Evolutionary conservation across 306 rosid species (phyloP), one percentile per base, ranked within the genome.

Genomic region (Cercis canadensis): DNA sequence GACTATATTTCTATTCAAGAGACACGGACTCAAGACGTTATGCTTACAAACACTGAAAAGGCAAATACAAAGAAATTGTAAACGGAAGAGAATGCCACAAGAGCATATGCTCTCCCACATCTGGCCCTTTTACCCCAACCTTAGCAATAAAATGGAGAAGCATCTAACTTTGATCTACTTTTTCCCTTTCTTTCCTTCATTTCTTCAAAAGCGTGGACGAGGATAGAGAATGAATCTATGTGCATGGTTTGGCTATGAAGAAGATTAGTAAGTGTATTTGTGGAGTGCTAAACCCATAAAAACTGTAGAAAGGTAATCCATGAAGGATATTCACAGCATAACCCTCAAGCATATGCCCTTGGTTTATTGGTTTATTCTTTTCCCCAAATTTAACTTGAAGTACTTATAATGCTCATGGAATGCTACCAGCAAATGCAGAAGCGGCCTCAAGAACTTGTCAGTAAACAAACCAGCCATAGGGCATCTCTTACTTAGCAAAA

Each of bases 401-500:
- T 21, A 34, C 39, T 34, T 57, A 65, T 45, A 65, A 45, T 45
- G 36, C 60, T 36, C 57, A 52, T 52, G 21, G 11, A n/a, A 51
- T 17, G 1, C 4, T 29, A 41, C n/a, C 8, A 34, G 11, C 18
- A 44, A 31, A 3, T 12, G 54, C 67, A 46, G 39, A 67, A 52
- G 15, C 50, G 57, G 50, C 52, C 61, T 7, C 10, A n/a, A 17
- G 53, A 64, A 7, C 8, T 57, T 49, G 3, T 63, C 13, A 11
- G 49, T 67, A 73, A 71, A 80, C 85, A 80, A 73, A 62, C 16
- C 70, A 68, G 80, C 82, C 75, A 47, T 72, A 75, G 82, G 86
- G 82, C 75, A 21, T 11, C 78, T 72, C 83, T 84, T 69, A 63
- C 62, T 31, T 81, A 75, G 88, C 91, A 79, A 21, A 78, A 33